Base-by-base conservation (phyloP, 78 protist species). In the Pelomyxa schiedti region DNA sequence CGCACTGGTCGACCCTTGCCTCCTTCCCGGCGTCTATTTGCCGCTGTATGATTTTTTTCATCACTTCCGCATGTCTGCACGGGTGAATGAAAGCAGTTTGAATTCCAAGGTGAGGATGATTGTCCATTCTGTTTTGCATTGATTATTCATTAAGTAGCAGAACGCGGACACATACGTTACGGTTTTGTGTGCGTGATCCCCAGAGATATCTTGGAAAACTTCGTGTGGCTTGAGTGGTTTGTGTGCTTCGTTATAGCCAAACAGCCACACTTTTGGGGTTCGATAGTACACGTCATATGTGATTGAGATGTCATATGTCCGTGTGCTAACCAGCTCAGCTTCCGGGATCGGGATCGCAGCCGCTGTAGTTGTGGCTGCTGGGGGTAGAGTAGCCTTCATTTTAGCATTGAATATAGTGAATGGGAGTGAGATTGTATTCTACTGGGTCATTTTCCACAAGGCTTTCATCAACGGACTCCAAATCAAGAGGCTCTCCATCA, bases 131-230 rank as follows among this genome's bases (percentile, higher is more conserved):
- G n/a, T n/a, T n/a, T n/a, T n/a, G n/a, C n/a, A n/a, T n/a, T n/a
- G n/a, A n/a, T n/a, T n/a, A n/a, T n/a, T n/a, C n/a, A n/a, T n/a
- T n/a, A n/a, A n/a, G n/a, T n/a, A n/a, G n/a, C n/a, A n/a, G n/a
- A n/a, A n/a, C n/a, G n/a, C n/a, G n/a, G n/a, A n/a, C n/a, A n/a
- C n/a, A n/a, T n/a, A n/a, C n/a, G 96, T 90, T 37, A 88, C 96
- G 1, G 95, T 91, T 75, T 92, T 93, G 37, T 75, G 39, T 1
- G 85, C 82, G 77, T 93, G 94, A 52, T 91, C 97, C 28, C 83
- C 87, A 38, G 84, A 79, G 65, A 93, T 71, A 69, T 94, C 96
- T 67, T 93, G 90, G 36, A 83, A 81, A 53, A 93, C 77, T 40
- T 83, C 63, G 66, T 53, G 42, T 37, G 3, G 24, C 6, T 42